Conservation (phyloP, 2,329 filamentous ascomycete species). For the Talaromyces piceae region DNA sequence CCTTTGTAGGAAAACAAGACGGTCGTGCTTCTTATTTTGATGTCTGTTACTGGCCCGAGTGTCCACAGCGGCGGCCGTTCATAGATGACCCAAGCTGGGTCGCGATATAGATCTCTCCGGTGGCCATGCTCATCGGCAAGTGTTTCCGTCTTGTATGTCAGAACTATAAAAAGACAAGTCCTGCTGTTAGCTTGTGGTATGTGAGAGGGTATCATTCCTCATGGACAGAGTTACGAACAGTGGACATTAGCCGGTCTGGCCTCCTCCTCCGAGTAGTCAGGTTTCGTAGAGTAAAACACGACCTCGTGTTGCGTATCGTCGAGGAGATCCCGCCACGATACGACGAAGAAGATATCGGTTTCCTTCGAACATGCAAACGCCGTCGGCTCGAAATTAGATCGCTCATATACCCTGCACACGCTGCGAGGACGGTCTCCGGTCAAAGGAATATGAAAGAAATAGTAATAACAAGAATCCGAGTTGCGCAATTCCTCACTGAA, state of each 20-base stretch:
- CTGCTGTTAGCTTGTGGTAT: neutral
- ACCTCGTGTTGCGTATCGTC: conserved; percentile 20
- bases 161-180: neutral
- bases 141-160: neutral
- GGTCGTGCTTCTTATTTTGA: conserved; percentile 29
- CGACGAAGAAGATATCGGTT: conserved; percentile 22
- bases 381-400: conserved; percentile 22
- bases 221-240: neutral
- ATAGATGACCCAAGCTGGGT: neutral
- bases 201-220: neutral
- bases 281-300: conserved; percentile 19
- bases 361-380: conserved; percentile 20
- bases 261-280: conserved; percentile 9
- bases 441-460: conserved; percentile 23
- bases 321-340: conserved; percentile 28
- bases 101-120: too few species aligned
- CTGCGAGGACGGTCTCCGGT: conserved; percentile 12
- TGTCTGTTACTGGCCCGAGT: conserved; percentile 18
- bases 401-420: conserved; percentile 24
- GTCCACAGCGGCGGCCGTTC: neutral
- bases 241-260: conserved; percentile 7
- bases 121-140: conserved; percentile 1
- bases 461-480: neutral
- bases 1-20: conserved; percentile 28
- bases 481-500: conserved; percentile 15